These are phyloP conservation scores for Pachyrhizus erosus DNA, from an alignment of 306 rosid species.

Conservation along the genomic window DNA sequence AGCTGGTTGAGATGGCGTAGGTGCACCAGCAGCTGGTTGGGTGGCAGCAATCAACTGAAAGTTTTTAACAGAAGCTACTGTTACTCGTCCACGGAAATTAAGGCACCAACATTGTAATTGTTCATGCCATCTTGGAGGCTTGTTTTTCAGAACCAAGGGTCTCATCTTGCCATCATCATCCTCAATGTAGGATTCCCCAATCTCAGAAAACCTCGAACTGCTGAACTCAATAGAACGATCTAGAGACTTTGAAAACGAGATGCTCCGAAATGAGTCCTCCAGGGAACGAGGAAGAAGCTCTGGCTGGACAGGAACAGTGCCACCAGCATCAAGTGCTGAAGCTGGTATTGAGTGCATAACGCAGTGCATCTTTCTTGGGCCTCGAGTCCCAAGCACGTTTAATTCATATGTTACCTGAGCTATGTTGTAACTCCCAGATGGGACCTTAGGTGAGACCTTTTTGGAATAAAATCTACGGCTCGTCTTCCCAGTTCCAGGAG, in stretches of 20 bases:
- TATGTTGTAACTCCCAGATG: slow-evolving; percentile 87
- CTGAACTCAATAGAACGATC: slow-evolving; percentile 78
- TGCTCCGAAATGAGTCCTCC: slow-evolving; percentile 77
- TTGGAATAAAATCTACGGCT: slow-evolving; percentile 90
- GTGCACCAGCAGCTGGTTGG: slow-evolving; percentile 68
- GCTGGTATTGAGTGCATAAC: slow-evolving; percentile 87
- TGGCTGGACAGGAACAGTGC: slow-evolving; percentile 75
- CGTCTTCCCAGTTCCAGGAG: slow-evolving; percentile 73
- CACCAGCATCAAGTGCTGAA: slow-evolving; percentile 76
- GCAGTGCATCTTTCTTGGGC: slow-evolving; percentile 96
- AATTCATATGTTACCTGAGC: slow-evolving; percentile 92
- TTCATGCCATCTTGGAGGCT: slow-evolving; percentile 94
- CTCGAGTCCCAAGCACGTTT: slow-evolving; percentile 91
- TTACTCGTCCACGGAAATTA: slow-evolving; percentile 84
- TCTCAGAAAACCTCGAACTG: slow-evolving; percentile 80
- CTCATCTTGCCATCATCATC: slow-evolving; percentile 62
- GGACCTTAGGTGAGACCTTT: slow-evolving; percentile 92
- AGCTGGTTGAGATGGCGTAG: slow-evolving; percentile 72
- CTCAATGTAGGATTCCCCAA: slow-evolving; percentile 55
- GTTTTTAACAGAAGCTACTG: slow-evolving; percentile 87
- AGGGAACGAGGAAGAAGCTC: slow-evolving; percentile 73
- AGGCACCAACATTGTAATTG: slow-evolving; percentile 93
- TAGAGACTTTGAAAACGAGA: slow-evolving; percentile 75
- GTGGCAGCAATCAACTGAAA: slow-evolving; percentile 82
- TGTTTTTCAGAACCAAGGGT: slow-evolving; percentile 83